Evolutionary conservation across 2,329 filamentous ascomycete species (phyloP), one percentile per base, ranked within the genome.

Genomic region (Cladosporium sp.): DNA sequence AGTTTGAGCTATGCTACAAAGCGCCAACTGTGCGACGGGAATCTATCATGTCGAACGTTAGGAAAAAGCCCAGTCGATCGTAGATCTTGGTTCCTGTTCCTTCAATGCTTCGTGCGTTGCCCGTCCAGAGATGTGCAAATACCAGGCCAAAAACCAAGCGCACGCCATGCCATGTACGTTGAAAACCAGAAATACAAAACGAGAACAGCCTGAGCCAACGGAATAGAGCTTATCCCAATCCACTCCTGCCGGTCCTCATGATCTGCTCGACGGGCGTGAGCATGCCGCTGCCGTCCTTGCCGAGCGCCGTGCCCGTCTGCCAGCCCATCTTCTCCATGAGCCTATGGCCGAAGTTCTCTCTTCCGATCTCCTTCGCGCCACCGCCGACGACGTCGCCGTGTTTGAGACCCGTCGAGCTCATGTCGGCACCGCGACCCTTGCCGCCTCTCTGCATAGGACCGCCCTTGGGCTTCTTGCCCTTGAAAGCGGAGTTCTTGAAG

Each of bases 321-420:
- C 94, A 99, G 3, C 94, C 94, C 94, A 97, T 97, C 76, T 94
- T 97, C 76, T 96, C 91, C 63, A 99, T 76, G 85, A 99, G 89
- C 3, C 86, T 85, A 52, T 91, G 84, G 11, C 94, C 94, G 65
- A 85, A 90, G 71, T 96, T 97, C 55, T 88, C 89, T 4, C 80
- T 78, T 1, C 90, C 89, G 34, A 99, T 81, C 72, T 96, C 92
- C 11, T 92, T 89, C 1, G 93, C 92, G 50, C 86, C 84, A 1
- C 84, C 90, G 50, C 93, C 94, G 2, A 97, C 92, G 28, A 96
- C 78, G 64, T 97, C 92, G 17, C 94, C 94, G 67, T 97, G 89
- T 61, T 83, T 84, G 65, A 94, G 90, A 12, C 82, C 81, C 9
- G 78, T 81, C 3, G 73, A 73, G 19, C 62, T 63, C 25, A 61